Evolutionary conservation across 305 asterid species (phyloP), one percentile per base, ranked within the genome.

Genomic region (Fraxinus dipetala): DNA sequence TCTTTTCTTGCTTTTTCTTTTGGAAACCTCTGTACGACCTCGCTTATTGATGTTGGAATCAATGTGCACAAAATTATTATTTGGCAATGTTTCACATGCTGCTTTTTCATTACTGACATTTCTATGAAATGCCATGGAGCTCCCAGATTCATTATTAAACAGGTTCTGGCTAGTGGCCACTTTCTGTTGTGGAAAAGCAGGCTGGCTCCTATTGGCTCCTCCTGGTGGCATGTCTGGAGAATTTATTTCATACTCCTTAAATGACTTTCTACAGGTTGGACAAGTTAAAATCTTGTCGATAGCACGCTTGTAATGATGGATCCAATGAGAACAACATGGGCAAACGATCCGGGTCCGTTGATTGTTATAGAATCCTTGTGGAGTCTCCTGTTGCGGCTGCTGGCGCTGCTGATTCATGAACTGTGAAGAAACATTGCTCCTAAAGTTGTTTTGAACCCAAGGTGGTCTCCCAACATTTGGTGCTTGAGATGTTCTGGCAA

Each of bases 401-500:
- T 73, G 85, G 86, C 65, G 94, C 94, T 85, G 77, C 72, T 86
- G 76, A 91, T 84, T 8, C 40, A 31, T 69, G 75, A 69, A 69
- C 20, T 31, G 75, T 69, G 75, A 30, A 31, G 75, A 69, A 69
- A 13, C 75, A 31, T 65, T 65, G 73, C 31, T 26, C 73, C 31
- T 65, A 65, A 65, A 65, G 73, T 69, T 30, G 75, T 69, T 69
- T 30, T 69, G 75, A 69, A 69, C 20, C 75, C 75, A 69, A 69
- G 75, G 75, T 69, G 75, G 75, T 69, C 30, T 69, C 75, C 75
- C 75, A 31, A 38, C 28, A 59, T 31, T 72, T 82, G 13, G 78
- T 76, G 77, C 79, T 86, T 6, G 51, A 11, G 81, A 45, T 79
- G 18, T 86, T 81, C 54, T 89, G 86, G 43, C 1, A 89, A 31